Evolutionary conservation across 2,329 filamentous ascomycete genomes (phyloP).

Genomic region (Hymenoscyphus salicellus): DNA sequence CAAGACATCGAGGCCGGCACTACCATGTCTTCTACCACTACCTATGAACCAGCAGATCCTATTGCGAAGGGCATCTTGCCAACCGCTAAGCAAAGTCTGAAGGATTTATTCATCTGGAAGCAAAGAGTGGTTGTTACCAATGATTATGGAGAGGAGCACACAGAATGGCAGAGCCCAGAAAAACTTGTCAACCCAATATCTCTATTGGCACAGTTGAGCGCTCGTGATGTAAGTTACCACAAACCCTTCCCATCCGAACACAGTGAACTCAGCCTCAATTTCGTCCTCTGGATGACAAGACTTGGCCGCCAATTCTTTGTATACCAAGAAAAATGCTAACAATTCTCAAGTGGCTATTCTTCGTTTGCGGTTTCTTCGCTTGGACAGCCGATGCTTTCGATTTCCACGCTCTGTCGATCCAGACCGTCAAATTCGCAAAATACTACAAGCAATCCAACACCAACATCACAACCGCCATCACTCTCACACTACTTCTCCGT

Average conservation of each 20-base stretch:
- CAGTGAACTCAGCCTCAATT: background rate
- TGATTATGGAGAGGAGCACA: constrained; percentile 59
- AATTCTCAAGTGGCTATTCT: constrained; percentile 60
- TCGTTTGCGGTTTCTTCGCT: constrained; percentile 43
- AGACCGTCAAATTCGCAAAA: constrained; percentile 65
- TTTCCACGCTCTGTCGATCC: constrained; percentile 76
- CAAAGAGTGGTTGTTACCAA: constrained; percentile 67
- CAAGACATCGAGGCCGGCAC: background rate
- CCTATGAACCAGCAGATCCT: constrained; percentile 54
- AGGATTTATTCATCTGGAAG: constrained; percentile 70
- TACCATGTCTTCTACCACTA: constrained; percentile 1
- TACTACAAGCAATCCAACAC: constrained; percentile 58
- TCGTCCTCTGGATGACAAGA: background rate
- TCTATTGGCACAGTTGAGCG: constrained; percentile 60
- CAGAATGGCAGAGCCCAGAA: constrained; percentile 66
- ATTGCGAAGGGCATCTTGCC: constrained; percentile 63
- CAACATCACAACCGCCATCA: constrained; percentile 44
- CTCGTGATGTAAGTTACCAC: constrained; percentile 43
- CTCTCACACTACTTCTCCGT: constrained; percentile 59
- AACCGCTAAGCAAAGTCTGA: constrained; percentile 61
- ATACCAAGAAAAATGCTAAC: background rate
- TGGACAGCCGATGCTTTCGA: constrained; percentile 59
- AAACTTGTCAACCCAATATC: constrained; percentile 67
- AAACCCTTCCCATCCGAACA: background rate
- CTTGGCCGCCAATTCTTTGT: background rate